phyloP scores from a whole-genome alignment of 2,329 filamentous ascomycete species.

The Rhytidhysteron rufulum region DNA sequence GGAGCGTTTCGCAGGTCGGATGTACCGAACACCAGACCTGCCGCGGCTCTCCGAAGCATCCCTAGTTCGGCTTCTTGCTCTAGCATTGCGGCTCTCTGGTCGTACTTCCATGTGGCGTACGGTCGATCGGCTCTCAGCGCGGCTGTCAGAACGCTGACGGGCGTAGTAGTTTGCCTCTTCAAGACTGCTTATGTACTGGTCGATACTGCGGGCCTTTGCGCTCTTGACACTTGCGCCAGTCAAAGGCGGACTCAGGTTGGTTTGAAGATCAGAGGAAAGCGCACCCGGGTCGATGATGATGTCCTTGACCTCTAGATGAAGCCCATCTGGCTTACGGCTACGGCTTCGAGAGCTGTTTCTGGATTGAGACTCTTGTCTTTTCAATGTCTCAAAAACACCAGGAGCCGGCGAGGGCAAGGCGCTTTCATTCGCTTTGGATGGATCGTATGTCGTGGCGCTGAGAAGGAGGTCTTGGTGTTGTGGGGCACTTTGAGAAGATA shows the following conservation, averaged over 20 bases:
- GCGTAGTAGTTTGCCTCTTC: slow-evolving; percentile 69
- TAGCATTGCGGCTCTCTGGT: slow-evolving; percentile 48
- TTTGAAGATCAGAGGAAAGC: slow-evolving; percentile 48
- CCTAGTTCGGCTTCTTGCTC: slow-evolving; percentile 45
- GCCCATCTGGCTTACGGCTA: slow-evolving; percentile 72
- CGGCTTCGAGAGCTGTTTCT: slow-evolving; percentile 66
- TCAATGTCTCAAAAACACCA: slow-evolving; percentile 59
- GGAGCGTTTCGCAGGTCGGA: slow-evolving; percentile 75
- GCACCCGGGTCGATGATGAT: slow-evolving; percentile 32
- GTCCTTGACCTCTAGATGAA: slow-evolving; percentile 50
- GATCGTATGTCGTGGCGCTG: slow-evolving; percentile 32
- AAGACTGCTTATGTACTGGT: slow-evolving; percentile 82
- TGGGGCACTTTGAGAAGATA: slow-evolving; percentile 53
- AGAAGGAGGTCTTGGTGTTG: slow-evolving; percentile 50
- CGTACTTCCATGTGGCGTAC: slow-evolving; percentile 27
- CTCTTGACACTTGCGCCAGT: slow-evolving; percentile 51
- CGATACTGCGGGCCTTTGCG: slow-evolving; percentile 63
- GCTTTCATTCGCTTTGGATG: slow-evolving; percentile 20
- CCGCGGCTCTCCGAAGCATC: slow-evolving; percentile 69
- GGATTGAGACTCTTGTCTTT: slow-evolving; percentile 59
- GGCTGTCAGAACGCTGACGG: slow-evolving; percentile 34
- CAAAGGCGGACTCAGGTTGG: slow-evolving; percentile 46
- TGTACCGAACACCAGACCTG: slow-evolving; percentile 62
- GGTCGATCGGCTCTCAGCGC: slow-evolving; percentile 35
- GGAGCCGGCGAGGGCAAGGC: slow-evolving; percentile 64